phyloP scores from a whole-genome alignment of 2,329 filamentous ascomycete species.

The Aspergillus pseudonomiae region DNA sequence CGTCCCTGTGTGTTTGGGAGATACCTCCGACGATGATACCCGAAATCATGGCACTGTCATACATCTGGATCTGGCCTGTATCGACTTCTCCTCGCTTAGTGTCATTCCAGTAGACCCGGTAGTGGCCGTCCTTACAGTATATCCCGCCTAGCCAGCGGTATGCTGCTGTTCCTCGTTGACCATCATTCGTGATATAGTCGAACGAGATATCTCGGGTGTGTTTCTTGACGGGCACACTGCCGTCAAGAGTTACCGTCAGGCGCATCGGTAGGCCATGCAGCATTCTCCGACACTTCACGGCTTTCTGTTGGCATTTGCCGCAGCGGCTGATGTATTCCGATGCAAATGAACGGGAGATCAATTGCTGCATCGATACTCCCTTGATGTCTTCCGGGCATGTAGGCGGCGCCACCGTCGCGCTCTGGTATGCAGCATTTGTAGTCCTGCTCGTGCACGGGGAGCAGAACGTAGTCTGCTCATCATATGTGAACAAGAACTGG shows the following conservation, averaged over 20 bases:
- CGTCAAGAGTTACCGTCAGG: slow-evolving; percentile 29
- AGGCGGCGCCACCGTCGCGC: background rate
- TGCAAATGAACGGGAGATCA: slow-evolving; percentile 4
- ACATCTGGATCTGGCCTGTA: slow-evolving; percentile 28
- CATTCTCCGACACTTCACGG: slow-evolving; percentile 16
- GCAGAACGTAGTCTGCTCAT: slow-evolving; percentile 13
- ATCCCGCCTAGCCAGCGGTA: slow-evolving; percentile 46
- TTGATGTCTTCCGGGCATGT: background rate
- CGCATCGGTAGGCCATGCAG: slow-evolving; percentile 34
- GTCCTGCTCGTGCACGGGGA: background rate
- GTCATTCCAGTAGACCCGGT: slow-evolving; percentile 38
- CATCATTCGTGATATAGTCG: slow-evolving; percentile 24
- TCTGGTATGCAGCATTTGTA: background rate
- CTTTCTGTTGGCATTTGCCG: slow-evolving; percentile 16
- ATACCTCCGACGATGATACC: slow-evolving; percentile 34
- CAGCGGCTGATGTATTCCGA: background rate
- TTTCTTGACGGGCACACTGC: slow-evolving; percentile 13
- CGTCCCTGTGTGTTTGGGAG: slow-evolving; percentile 11
- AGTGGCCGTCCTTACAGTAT: slow-evolving; percentile 28
- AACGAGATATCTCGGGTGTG: slow-evolving; percentile 33
- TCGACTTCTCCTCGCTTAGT: slow-evolving; percentile 29
- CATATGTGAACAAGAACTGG: slow-evolving; percentile 31
- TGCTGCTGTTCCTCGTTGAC: slow-evolving; percentile 19
- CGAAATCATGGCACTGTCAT: slow-evolving; percentile 31
- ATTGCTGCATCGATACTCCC: slow-evolving; percentile 2